Conservation (phyloP, 139 green algal genomes). For the Chlamydomonas schloesseri region DNA sequence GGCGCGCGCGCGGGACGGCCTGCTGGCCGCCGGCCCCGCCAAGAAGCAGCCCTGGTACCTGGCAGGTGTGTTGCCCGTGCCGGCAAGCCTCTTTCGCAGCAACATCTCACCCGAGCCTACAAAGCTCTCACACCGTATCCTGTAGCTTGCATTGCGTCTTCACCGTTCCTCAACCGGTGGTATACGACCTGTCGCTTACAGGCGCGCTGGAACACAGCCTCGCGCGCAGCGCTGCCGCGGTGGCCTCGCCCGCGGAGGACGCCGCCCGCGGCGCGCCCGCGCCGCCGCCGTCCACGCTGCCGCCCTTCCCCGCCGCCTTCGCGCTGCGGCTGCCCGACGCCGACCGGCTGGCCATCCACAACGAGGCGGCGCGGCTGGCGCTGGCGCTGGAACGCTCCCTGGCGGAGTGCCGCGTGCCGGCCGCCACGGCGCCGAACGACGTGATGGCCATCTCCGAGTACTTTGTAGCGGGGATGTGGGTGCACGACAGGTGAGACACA, state of each 20-base stretch:
- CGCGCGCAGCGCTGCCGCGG: slow-evolving; percentile 11
- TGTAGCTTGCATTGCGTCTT: too few relatives aligned
- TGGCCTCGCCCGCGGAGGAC: neutral
- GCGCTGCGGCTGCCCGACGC: slow-evolving; percentile 41
- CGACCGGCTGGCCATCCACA: slow-evolving; percentile 45
- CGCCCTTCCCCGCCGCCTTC: neutral
- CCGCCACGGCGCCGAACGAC: slow-evolving; percentile 3
- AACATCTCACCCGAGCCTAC: too few relatives aligned
- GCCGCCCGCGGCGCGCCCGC: neutral
- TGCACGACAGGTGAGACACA: slow-evolving; percentile 33
- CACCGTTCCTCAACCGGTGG: too few relatives aligned
- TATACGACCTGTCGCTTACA: too few relatives aligned
- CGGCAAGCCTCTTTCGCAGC: too few relatives aligned
- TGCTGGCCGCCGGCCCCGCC: neutral
- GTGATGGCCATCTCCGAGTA: slow-evolving; percentile 35
- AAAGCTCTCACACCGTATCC: too few relatives aligned
- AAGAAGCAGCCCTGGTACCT: slow-evolving; percentile 31
- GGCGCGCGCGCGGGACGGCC: slow-evolving; percentile 30
- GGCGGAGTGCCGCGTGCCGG: slow-evolving; percentile 11
- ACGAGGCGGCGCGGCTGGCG: slow-evolving; percentile 28
- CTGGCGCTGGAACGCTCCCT: slow-evolving; percentile 30
- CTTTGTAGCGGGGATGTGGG: slow-evolving; percentile 39
- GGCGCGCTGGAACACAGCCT: slow-evolving; percentile 11
- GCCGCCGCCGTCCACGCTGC: neutral
- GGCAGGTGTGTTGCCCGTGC: slow-evolving; percentile 19